Conservation (phyloP, 1,284 basidiomycete species). For the Tylopilus sp. region DNA sequence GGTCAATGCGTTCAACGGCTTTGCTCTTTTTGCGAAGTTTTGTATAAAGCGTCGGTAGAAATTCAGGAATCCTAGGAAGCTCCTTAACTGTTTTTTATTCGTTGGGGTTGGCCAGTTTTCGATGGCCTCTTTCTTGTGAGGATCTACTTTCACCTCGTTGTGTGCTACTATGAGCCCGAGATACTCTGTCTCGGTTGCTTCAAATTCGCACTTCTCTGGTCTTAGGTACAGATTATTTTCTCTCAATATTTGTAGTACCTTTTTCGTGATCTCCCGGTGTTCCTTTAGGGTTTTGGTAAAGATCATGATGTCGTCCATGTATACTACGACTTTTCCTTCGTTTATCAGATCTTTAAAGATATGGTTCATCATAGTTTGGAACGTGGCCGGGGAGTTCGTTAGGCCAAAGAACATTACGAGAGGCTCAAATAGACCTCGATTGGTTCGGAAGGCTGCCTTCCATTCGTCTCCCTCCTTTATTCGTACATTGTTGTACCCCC, state of each 20-base stretch:
- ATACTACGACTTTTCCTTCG: background rate
- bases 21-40: background rate
- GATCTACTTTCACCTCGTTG: background rate
- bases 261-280: background rate
- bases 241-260: background rate
- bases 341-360: background rate
- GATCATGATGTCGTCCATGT: background rate
- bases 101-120: background rate
- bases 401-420: conserved; percentile 2
- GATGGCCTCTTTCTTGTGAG: background rate
- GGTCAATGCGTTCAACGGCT: background rate
- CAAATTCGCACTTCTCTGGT: background rate
- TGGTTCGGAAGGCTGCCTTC: background rate
- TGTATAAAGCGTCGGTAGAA: background rate
- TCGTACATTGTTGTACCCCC: conserved; percentile 1
- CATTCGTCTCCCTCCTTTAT: background rate
- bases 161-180: background rate
- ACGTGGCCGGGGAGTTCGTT: background rate
- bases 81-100: background rate
- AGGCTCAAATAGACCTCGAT: background rate
- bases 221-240: background rate
- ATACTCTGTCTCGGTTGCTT: background rate
- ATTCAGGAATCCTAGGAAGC: background rate
- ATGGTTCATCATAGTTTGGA: background rate
- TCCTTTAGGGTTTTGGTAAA: background rate